Evolutionary conservation across 495 filamentous ascomycete species (phyloP).

Genomic region (Penicillium samsonianum): DNA sequence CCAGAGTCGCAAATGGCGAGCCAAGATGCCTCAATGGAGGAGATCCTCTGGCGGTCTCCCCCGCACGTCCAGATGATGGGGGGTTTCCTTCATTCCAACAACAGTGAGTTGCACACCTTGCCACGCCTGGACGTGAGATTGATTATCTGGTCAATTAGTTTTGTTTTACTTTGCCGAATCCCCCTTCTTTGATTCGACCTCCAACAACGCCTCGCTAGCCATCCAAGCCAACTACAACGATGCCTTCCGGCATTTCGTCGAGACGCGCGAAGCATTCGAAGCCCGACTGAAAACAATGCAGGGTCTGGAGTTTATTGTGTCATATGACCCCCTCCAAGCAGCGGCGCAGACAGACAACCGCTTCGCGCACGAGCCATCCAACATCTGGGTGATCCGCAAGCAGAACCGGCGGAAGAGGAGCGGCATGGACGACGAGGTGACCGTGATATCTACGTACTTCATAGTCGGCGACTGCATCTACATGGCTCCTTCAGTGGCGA

Average conservation of each 20-base stretch:
- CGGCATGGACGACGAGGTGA: slow-evolving; percentile 66
- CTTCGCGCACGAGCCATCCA: slow-evolving; percentile 53
- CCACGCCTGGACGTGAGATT: not conserved
- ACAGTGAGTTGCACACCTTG: slow-evolving; percentile 36
- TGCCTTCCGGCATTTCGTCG: slow-evolving; percentile 60
- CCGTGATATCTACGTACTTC: slow-evolving; percentile 76
- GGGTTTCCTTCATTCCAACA: slow-evolving; percentile 53
- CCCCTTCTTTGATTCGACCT: slow-evolving; percentile 86
- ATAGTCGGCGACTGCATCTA: slow-evolving; percentile 84
- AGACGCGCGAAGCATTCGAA: slow-evolving; percentile 79
- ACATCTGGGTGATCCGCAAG: slow-evolving; percentile 91
- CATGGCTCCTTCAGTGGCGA: slow-evolving; percentile 80
- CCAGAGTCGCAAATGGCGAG: slow-evolving; percentile 29
- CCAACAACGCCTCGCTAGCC: slow-evolving; percentile 79
- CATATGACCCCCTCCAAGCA: slow-evolving; percentile 66
- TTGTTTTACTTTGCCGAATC: slow-evolving; percentile 89
- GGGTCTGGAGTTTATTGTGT: slow-evolving; percentile 79
- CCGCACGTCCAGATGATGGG: slow-evolving; percentile 60
- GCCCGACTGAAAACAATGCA: slow-evolving; percentile 71
- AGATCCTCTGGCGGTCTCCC: slow-evolving; percentile 73
- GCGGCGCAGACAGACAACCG: slow-evolving; percentile 64
- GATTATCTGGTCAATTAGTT: slow-evolving; percentile 41
- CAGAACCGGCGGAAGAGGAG: slow-evolving; percentile 67
- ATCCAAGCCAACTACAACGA: slow-evolving; percentile 76
- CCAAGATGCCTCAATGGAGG: slow-evolving; percentile 69